These are phyloP conservation scores for Myriosclerotinia scirpicola DNA, from an alignment of 2,329 filamentous ascomycete genomes.

Conservation along the genomic window DNA sequence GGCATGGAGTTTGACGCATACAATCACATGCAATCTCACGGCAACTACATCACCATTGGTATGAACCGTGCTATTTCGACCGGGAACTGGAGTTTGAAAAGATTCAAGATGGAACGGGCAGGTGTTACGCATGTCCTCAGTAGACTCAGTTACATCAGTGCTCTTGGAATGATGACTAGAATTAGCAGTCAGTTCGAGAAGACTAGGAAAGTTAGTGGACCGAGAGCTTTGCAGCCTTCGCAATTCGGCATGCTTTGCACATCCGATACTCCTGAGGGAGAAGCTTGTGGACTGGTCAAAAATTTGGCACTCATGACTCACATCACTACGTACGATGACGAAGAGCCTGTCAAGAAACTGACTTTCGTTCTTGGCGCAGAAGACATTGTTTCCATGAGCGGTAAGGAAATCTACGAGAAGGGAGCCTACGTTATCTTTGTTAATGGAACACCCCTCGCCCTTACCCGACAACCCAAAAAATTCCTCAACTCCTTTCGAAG, in stretches of 20 bases:
- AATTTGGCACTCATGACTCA: slow-evolving; percentile 99
- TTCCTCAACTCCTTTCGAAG: slow-evolving; percentile 85
- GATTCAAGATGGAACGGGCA: slow-evolving; percentile 97
- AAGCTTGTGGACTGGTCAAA: slow-evolving; percentile 96
- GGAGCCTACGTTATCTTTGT: slow-evolving; percentile 90
- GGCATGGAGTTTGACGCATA: slow-evolving; percentile 86
- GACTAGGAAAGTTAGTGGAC: slow-evolving; percentile 93
- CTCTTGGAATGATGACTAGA: slow-evolving; percentile 98
- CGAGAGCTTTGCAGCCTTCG: slow-evolving; percentile 91
- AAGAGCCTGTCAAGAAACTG: slow-evolving; percentile 82
- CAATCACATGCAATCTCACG: slow-evolving; percentile 78
- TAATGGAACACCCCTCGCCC: slow-evolving; percentile 89
- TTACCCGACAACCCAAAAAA: slow-evolving; percentile 81
- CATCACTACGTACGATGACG: slow-evolving; percentile 95
- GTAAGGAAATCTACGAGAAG: slow-evolving; percentile 80
- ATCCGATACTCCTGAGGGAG: slow-evolving; percentile 96
- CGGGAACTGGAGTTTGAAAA: slow-evolving; percentile 96
- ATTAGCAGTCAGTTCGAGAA: slow-evolving; percentile 99
- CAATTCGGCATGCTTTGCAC: slow-evolving; percentile 98
- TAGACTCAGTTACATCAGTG: slow-evolving; percentile 92
- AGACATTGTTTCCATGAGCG: slow-evolving; percentile 76
- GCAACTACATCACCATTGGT: slow-evolving; percentile 83
- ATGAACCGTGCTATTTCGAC: slow-evolving; percentile 97
- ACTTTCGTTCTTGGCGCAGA: slow-evolving; percentile 84
- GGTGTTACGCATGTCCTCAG: slow-evolving; percentile 96